These are phyloP conservation scores for Ashbya aceris DNA, from an alignment of 1,139 yeast genomes.

Conservation along the genomic window DNA sequence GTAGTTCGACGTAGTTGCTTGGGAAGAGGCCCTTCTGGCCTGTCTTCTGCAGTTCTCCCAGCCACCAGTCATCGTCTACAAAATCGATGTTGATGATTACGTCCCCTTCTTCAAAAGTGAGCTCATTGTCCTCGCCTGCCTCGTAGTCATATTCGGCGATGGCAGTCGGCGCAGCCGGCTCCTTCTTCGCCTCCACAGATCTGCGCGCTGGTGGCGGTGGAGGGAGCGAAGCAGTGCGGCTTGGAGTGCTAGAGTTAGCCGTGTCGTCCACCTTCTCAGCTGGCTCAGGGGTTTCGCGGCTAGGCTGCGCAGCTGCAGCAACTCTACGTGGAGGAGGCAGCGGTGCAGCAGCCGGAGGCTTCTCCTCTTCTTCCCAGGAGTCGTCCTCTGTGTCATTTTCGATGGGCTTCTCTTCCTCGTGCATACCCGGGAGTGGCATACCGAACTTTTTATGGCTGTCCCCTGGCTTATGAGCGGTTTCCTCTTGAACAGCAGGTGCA, in stretches of 20 bases:
- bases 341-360: constrained; percentile 20
- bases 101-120: constrained; percentile 77
- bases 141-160: constrained; percentile 79
- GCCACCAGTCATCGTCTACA: constrained; percentile 97
- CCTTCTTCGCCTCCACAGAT: constrained; percentile 24
- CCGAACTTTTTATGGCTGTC: constrained; percentile 21
- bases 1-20: constrained; percentile 69
- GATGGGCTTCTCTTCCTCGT: constrained; percentile 6
- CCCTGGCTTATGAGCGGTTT: constrained; percentile 32
- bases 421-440: constrained; percentile 29
- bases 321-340: constrained; percentile 14
- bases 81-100: constrained; percentile 72
- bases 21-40: constrained; percentile 88
- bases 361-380: constrained; percentile 28
- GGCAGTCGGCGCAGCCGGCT: constrained; percentile 42
- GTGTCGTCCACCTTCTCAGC: constrained; percentile 12
- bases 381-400: constrained; percentile 24
- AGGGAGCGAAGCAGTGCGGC: constrained; percentile 9
- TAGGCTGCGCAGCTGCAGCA: neutral
- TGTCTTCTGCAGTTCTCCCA: constrained; percentile 52
- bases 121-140: constrained; percentile 84
- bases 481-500: constrained; percentile 29
- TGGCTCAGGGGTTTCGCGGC: neutral
- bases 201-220: constrained; percentile 31
- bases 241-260: neutral